phyloP scores from a whole-genome alignment of 2,329 filamentous ascomycete species.

The Aspergillus niger region DNA sequence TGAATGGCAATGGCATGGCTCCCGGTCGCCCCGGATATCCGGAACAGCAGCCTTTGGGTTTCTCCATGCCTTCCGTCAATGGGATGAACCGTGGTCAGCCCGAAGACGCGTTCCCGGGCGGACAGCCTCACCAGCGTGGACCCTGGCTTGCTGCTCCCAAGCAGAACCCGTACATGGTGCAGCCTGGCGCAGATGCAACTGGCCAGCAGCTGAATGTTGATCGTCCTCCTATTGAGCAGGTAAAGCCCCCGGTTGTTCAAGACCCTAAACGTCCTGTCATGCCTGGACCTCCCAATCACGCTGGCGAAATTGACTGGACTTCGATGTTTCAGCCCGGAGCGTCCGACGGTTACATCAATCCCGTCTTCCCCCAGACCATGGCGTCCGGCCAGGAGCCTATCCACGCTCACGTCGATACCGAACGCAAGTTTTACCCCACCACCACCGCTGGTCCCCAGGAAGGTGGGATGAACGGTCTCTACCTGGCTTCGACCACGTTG shows the following conservation, averaged over 20 bases:
- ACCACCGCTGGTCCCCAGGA: conserved; percentile 45
- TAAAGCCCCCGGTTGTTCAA: conserved; percentile 43
- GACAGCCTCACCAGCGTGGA: conserved; percentile 42
- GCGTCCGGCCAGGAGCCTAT: conserved; percentile 69
- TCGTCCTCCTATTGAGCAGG: conserved; percentile 46
- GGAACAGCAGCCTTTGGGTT: conserved; percentile 48
- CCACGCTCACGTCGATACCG: conserved; percentile 64
- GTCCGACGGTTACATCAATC: conserved; percentile 66
- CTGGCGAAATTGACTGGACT: conserved; percentile 68
- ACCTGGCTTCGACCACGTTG: conserved; percentile 50
- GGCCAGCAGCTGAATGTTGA: conserved; percentile 48
- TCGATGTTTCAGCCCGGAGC: conserved; percentile 76
- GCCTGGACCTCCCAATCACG: conserved; percentile 61
- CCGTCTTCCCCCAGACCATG: conserved; percentile 65
- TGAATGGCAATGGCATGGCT: conserved; percentile 46
- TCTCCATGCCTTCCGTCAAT: conserved; percentile 45
- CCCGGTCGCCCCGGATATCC: conserved; percentile 40
- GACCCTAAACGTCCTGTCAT: conserved; percentile 56
- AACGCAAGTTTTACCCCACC: conserved; percentile 57
- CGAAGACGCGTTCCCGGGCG: conserved; percentile 39
- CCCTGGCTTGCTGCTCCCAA: conserved; percentile 49
- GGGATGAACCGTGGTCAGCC: conserved; percentile 44
- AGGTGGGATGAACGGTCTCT: conserved; percentile 50
- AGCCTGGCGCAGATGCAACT: conserved; percentile 44
- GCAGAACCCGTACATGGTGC: conserved; percentile 48